These are phyloP conservation scores for Anisodus tanguticus DNA, from an alignment of 257 asterid genomes.

Conservation along the genomic window DNA sequence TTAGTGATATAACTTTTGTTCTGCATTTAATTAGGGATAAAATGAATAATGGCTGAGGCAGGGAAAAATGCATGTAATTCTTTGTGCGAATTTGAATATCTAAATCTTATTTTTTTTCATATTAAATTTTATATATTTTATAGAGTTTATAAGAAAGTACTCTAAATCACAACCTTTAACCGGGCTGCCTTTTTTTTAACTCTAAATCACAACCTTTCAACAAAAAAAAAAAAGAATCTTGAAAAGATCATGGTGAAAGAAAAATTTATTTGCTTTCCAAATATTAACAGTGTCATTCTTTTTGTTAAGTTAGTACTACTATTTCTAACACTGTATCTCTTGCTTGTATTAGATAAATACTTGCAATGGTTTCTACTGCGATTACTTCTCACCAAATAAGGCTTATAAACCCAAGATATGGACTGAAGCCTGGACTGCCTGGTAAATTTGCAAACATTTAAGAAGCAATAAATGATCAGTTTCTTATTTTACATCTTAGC, in stretches of 20 bases:
- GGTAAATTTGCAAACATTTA: constrained; percentile 42
- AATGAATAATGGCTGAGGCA: not conserved
- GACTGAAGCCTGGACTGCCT: constrained; percentile 85
- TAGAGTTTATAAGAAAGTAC: no score
- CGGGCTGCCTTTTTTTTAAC: no score
- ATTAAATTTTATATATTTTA: not conserved
- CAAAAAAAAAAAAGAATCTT: not conserved
- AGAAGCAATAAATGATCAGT: not conserved
- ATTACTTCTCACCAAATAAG: constrained; percentile 61
- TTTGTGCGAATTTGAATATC: not conserved
- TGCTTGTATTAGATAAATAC: constrained; percentile 57
- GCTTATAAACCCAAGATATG: constrained; percentile 64
- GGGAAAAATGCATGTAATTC: not conserved
- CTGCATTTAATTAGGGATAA: not conserved
- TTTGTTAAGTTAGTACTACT: constrained; percentile 17
- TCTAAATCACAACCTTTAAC: no score
- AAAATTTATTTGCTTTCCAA: not conserved
- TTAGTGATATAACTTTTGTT: not conserved
- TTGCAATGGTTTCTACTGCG: constrained; percentile 76
- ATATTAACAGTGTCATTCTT: not conserved
- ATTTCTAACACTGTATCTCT: constrained; percentile 25
- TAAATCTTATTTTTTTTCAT: not conserved
- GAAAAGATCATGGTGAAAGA: not conserved
- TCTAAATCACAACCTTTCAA: no score
- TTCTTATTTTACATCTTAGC: constrained; percentile 4